Conservation (phyloP, 169 alveolate species). For the Babesia bovis region DNA sequence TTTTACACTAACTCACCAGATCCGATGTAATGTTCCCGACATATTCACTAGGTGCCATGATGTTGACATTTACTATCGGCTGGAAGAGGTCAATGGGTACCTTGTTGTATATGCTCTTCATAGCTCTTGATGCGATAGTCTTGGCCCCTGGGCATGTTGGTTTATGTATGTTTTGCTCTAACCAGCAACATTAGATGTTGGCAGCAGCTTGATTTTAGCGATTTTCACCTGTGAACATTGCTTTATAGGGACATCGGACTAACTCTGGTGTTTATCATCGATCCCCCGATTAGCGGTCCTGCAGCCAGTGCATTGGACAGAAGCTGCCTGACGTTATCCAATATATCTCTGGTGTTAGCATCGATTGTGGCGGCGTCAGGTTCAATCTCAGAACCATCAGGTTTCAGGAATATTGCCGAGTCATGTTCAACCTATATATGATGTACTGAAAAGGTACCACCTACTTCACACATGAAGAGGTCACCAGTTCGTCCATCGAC, state of each 20-base stretch:
- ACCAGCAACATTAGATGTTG: constrained; percentile 35
- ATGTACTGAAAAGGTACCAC: not conserved
- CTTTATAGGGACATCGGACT: not conserved
- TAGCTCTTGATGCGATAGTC: constrained; percentile 23
- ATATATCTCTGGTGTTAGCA: constrained; percentile 11
- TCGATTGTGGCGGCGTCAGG: not conserved
- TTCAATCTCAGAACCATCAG: constrained; percentile 6
- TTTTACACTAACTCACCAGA: constrained; percentile 4
- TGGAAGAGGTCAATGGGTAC: constrained; percentile 25
- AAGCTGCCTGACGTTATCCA: constrained; percentile 15
- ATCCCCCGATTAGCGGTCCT: constrained; percentile 38
- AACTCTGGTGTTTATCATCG: constrained; percentile 23
- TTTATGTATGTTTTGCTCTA: not conserved
- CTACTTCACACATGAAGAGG: not conserved
- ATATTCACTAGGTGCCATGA: constrained; percentile 24
- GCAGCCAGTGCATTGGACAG: constrained; percentile 26
- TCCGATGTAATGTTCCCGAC: constrained; percentile 33
- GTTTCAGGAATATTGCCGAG: not conserved
- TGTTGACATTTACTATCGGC: constrained; percentile 19
- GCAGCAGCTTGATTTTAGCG: constrained; percentile 18
- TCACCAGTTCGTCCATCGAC: no score
- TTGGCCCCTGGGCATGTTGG: constrained; percentile 31
- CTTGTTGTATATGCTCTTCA: constrained; percentile 28
- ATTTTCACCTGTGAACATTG: constrained; percentile 5
- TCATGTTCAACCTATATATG: constrained; percentile 7